Evolutionary conservation across 495 filamentous ascomycete species (phyloP), one percentile per base, ranked within the genome.

Genomic region (Chlorociboria aeruginascens): DNA sequence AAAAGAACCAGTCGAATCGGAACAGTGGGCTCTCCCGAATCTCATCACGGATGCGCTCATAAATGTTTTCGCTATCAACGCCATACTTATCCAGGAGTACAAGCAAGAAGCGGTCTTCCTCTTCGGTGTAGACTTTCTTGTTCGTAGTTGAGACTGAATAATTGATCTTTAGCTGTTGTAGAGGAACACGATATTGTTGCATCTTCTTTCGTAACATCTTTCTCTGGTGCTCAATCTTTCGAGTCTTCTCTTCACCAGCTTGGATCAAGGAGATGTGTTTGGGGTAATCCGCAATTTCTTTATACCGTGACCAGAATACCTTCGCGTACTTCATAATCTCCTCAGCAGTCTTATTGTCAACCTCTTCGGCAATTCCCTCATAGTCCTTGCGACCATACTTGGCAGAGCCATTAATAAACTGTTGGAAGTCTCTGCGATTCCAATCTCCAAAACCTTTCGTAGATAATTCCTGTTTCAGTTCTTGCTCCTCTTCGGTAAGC

Each of bases 121-220:
- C 93, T 60, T 97, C 93, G 0, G 92, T 96, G 60, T 99, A 99
- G 6, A 97, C 88, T 69, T 97, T 97, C 73, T 99, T 99, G 70
- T 99, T 99, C 40, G 93, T 99, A 3, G 93, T 99, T 2, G 88
- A 94, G 16, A 99, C 92, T 0, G 88, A 92, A 64, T 99, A 99
- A 67, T 92, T 95, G 68, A 99, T 86, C 71, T 94, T 95, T 47
- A 99, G 76, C 64, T 99, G 93, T 65, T 97, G 89, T 3, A 99
- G 74, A 29, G 93, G 93, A 37, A 96, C 90, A 6, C 89, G 86
- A 62, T 95, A 97, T 75, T 89, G 86, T 52, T 80, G 72, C 73
- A 99, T 81, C 75, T 99, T 99, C 74, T 86, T 90, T 42, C 80
- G 75, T 33, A 99, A 74, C 83, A 99, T 85, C 69, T 89, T 88